These are phyloP conservation scores for Populus deltoides DNA, from an alignment of 345 rosid genomes.

Conservation along the genomic window DNA sequence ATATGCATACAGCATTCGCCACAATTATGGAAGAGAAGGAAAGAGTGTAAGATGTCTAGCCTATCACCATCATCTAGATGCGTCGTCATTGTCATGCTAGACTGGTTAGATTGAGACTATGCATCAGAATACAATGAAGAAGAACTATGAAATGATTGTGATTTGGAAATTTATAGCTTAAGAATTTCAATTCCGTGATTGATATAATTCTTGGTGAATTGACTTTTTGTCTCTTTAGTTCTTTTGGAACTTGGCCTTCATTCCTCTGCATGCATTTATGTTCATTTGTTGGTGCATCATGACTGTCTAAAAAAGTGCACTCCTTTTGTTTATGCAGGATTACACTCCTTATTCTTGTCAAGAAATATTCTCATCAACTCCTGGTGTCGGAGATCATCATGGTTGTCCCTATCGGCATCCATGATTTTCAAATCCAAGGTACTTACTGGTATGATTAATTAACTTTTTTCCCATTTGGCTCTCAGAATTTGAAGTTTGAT, in stretches of 20 bases:
- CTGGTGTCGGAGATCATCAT: constrained; percentile 85
- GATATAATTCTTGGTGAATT: neutral
- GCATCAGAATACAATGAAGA: neutral
- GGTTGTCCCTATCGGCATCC: constrained; percentile 76
- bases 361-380: constrained; percentile 67
- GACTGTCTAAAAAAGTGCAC: neutral
- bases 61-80: neutral
- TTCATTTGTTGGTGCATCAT: neutral
- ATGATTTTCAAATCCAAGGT: constrained; percentile 58
- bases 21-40: constrained; percentile 91
- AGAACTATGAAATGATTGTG: neutral
- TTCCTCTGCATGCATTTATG: neutral
- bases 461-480: neutral
- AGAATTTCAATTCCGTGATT: no score
- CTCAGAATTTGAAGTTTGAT: neutral
- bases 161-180: neutral
- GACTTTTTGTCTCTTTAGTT: neutral
- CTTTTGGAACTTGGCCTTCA: neutral
- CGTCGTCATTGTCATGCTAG: neutral
- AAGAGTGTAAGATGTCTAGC: constrained; percentile 65
- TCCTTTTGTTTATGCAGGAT: constrained; percentile 49
- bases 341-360: constrained; percentile 94
- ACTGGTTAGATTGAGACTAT: neutral
- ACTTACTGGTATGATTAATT: neutral
- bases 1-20: constrained; percentile 81